phyloP scores from a whole-genome alignment of 1,139 yeast genomes.

The Magnusiomyces suaveolens region DNA sequence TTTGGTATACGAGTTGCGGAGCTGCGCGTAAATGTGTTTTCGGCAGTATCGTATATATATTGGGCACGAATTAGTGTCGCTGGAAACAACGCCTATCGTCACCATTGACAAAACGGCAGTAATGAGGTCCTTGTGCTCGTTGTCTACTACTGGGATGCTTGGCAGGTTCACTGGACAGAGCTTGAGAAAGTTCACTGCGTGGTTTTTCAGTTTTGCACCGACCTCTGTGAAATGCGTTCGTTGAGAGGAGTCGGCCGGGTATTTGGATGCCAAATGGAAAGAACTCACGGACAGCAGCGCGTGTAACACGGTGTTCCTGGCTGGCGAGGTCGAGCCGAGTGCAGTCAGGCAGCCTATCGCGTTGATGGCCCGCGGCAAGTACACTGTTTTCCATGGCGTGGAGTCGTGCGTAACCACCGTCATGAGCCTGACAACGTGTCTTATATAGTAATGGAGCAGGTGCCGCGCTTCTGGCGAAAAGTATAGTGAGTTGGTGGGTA shows the following conservation, averaged over 20 bases:
- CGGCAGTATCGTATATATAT: constrained; percentile 71
- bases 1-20: constrained; percentile 52
- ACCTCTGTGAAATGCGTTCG: constrained; percentile 62
- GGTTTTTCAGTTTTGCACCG: constrained; percentile 65
- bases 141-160: constrained; percentile 10
- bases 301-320: constrained; percentile 68
- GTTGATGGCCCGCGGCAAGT: constrained; percentile 70
- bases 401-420: constrained; percentile 73
- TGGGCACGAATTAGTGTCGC: constrained; percentile 80
- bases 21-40: constrained; percentile 47
- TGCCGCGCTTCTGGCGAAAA: constrained; percentile 38
- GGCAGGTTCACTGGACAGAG: constrained; percentile 39
- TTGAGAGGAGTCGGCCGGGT: constrained; percentile 49
- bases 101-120: constrained; percentile 83
- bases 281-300: constrained; percentile 78
- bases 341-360: constrained; percentile 77
- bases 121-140: constrained; percentile 69
- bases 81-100: constrained; percentile 83
- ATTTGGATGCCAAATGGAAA: constrained; percentile 67
- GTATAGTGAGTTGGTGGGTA: constrained; percentile 57
- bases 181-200: constrained; percentile 61
- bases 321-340: constrained; percentile 63
- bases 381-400: constrained; percentile 81
- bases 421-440: constrained; percentile 78
- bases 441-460: constrained; percentile 62